Evolutionary conservation across 1,284 basidiomycete genomes (phyloP), one percentile per base, ranked within the genome.

Genomic region (Meira miltonrushii): DNA sequence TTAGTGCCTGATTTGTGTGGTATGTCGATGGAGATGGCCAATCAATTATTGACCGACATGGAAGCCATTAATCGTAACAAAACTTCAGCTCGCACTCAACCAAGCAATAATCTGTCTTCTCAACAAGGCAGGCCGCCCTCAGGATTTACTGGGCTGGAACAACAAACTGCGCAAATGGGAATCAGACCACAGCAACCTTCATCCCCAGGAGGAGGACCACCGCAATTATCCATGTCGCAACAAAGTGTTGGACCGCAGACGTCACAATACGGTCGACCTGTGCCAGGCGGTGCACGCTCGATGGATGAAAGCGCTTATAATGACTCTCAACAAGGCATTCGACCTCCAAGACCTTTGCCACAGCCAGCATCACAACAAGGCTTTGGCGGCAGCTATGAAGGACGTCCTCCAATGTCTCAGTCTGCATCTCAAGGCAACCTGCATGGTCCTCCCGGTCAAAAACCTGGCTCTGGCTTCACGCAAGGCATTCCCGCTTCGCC

Each of bases 1-100:
- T 85, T 98, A 56, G 94, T 99, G 37, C 95, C 95, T 59, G 94
- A 98, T 80, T 97, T 99, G 80, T 99, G 95, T 76, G 95, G 95
- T 54, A 97, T 99, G 94, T 92, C 92, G 21, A 98, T 98, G 94
- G 95, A 96, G 80, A 95, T 91, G 62, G 95, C 95, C 43, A 97
- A 97, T 79, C 87, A 89, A 74, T 83, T 99, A 25, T 84, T 98
- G 57, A 87, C 88, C 62, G 89, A 94, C 79, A 88, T 92, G 82
- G 88, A 84, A 68, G 82, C 83, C 60, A 92, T 85, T 75, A 90
- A 75, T 58, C 70, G 77, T 21, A 67, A 68, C 58, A 70, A 72
- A 55, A 61, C 64, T 38, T 57, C 65, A 11, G 64, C 71, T 38
- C 17, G 28, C 7, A 53, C 28, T 13, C 13, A 33, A 23, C 2